Percentiles rank a stretch among this genome's conserved stretches.
phyloP scores from a whole-genome alignment of 2,329 filamentous ascomycete genomes.

The Xylariaceae sp. region DNA sequence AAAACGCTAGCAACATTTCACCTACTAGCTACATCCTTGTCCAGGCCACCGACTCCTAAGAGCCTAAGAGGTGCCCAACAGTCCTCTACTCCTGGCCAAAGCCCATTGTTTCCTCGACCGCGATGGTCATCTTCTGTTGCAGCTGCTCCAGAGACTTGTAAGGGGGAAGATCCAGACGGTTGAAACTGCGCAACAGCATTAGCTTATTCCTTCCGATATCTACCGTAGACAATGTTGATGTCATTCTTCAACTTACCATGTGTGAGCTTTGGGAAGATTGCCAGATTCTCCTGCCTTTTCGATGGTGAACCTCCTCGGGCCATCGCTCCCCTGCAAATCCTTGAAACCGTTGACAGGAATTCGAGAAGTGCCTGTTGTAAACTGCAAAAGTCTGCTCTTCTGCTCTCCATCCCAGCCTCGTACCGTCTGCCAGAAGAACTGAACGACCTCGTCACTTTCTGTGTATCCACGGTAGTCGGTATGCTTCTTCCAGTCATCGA shows the following conservation, averaged over 20 bases:
- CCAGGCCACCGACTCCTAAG: neutral
- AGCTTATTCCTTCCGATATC: neutral
- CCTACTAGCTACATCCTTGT: neutral
- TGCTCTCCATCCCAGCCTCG: constrained; percentile 97
- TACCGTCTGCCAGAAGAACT: constrained; percentile 98
- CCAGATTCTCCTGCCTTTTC: constrained; percentile 91
- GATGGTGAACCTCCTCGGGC: constrained; percentile 92
- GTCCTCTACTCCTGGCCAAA: constrained; percentile 86
- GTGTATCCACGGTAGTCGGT: constrained; percentile 99
- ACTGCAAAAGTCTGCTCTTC: constrained; percentile 92
- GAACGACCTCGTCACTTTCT: constrained; percentile 93
- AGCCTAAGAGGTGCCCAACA: constrained; percentile 9
- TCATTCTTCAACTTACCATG: constrained; percentile 63
- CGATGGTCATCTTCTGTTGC: constrained; percentile 87
- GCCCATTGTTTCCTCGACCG: constrained; percentile 97
- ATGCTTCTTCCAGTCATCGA: constrained; percentile 99
- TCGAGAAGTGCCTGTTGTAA: constrained; percentile 93
- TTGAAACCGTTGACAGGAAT: constrained; percentile 99
- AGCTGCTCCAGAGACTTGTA: constrained; percentile 87
- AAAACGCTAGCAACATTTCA: neutral
- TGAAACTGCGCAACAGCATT: constrained; percentile 63
- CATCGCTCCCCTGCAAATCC: constrained; percentile 94
- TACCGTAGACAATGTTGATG: too few relatives aligned
- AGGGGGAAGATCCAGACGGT: constrained; percentile 88
- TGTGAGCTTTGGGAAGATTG: constrained; percentile 94